Percentiles rank a stretch among this genome's conserved stretches.
Conservation (phyloP, 1,284 basidiomycete species). For the Papiliotrema flavescens region DNA sequence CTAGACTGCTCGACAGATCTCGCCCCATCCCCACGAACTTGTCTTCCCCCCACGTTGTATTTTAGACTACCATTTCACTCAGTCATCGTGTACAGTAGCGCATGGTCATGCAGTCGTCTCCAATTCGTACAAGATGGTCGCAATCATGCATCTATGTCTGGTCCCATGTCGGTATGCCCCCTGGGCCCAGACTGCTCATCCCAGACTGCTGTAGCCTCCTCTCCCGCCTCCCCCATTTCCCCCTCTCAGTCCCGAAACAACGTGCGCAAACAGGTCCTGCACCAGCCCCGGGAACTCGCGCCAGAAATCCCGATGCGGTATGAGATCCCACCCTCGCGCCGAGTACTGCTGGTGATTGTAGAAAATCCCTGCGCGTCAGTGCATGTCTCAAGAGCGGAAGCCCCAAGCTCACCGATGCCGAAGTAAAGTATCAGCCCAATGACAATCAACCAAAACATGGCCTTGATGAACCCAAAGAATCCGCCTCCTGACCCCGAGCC, state of each 20-base stretch:
- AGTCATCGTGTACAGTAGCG: no score
- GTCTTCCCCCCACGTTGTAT: no score
- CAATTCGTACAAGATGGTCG: no score
- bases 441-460: slow-evolving; percentile 42
- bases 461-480: slow-evolving; percentile 36
- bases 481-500: slow-evolving; percentile 17
- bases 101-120: no score
- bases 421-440: slow-evolving; percentile 39
- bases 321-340: slow-evolving; percentile 47
- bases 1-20: no score
- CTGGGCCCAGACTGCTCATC: slow-evolving; percentile 10
- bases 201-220: slow-evolving; percentile 42
- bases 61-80: no score
- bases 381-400: neutral
- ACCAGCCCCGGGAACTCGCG: slow-evolving; percentile 42
- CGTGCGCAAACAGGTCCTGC: slow-evolving; percentile 40
- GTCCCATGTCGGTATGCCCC: neutral
- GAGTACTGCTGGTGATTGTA: slow-evolving; percentile 51
- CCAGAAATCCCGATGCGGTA: slow-evolving; percentile 51
- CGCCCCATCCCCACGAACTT: no score
- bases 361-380: slow-evolving; percentile 35
- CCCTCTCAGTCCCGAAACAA: slow-evolving; percentile 36
- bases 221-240: slow-evolving; percentile 24
- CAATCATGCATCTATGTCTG: slow-evolving; percentile 8
- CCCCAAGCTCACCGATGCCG: slow-evolving; percentile 29